These are phyloP conservation scores for Phoenix dactylifera DNA, from an alignment of 176 grass and related monocot genomes.

Conservation along the genomic window DNA sequence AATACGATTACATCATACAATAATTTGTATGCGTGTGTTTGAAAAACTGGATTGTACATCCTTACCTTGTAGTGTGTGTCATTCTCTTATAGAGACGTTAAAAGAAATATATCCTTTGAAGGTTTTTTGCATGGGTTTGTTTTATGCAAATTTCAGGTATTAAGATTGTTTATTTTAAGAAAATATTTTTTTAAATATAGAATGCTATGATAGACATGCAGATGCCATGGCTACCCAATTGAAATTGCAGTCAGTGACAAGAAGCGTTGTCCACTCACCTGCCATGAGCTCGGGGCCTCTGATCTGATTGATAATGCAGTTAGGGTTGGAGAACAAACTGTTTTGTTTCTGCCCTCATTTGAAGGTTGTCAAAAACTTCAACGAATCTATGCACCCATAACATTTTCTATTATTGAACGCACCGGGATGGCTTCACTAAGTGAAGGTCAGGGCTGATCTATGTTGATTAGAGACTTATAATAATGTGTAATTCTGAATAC, in stretches of 20 bases:
- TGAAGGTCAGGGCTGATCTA: constrained; percentile 38
- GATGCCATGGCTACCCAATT: constrained; percentile 60
- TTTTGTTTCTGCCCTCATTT: constrained; percentile 62
- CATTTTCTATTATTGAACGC: constrained; percentile 61
- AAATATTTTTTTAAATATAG: constrained; percentile 21
- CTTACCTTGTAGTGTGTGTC: too few species aligned
- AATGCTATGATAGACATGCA: constrained; percentile 55
- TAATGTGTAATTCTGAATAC: too few species aligned
- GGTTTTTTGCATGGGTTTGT: too few species aligned
- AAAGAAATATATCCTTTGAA: too few species aligned
- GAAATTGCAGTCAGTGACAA: constrained; percentile 26
- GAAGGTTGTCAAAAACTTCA: constrained; percentile 25
- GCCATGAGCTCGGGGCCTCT: constrained; percentile 46
- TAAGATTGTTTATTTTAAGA: too few species aligned
- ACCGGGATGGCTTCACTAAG: constrained; percentile 61
- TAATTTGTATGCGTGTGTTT: too few species aligned
- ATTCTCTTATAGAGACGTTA: too few species aligned
- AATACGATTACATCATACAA: too few species aligned
- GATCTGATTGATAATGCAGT: constrained; percentile 72
- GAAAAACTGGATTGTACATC: too few species aligned
- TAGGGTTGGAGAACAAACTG: constrained; percentile 58
- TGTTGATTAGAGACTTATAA: too few species aligned
- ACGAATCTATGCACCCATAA: constrained; percentile 36
- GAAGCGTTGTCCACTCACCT: constrained; percentile 41
- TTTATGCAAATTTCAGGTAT: too few species aligned